Evolutionary conservation across 1,284 basidiomycete species (phyloP).

Genomic region (Irpex sp.): DNA sequence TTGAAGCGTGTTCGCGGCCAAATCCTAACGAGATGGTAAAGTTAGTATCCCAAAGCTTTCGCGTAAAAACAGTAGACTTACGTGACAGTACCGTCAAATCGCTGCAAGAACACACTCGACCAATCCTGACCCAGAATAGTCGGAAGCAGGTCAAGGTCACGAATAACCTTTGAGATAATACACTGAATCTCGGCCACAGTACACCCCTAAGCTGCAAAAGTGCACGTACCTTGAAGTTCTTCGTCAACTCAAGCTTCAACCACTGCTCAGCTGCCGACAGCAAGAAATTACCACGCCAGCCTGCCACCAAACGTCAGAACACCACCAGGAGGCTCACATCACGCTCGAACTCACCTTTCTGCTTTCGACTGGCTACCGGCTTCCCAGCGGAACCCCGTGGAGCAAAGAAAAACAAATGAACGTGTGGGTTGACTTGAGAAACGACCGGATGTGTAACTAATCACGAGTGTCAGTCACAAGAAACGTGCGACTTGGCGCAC

Average conservation of each 20-base stretch:
- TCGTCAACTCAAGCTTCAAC: slow-evolving; percentile 91
- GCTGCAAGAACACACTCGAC: slow-evolving; percentile 91
- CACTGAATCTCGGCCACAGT: neutral
- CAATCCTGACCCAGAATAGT: slow-evolving; percentile 90
- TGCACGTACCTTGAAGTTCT: slow-evolving; percentile 80
- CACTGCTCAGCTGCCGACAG: slow-evolving; percentile 91
- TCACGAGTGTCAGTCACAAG: slow-evolving; percentile 1
- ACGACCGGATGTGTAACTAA: slow-evolving; percentile 93
- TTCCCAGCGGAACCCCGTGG: slow-evolving; percentile 91
- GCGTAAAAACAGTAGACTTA: slow-evolving; percentile 34
- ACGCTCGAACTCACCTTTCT: slow-evolving; percentile 60
- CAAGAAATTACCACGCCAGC: slow-evolving; percentile 95
- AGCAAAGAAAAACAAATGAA: slow-evolving; percentile 98
- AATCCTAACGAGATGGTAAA: slow-evolving; percentile 47
- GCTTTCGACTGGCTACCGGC: slow-evolving; percentile 89
- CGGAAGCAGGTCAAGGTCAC: slow-evolving; percentile 89
- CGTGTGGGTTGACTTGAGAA: slow-evolving; percentile 95
- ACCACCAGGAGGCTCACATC: neutral
- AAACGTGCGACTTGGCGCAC: too few relatives aligned
- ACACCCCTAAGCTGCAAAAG: neutral
- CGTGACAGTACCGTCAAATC: slow-evolving; percentile 83
- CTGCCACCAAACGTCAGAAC: slow-evolving; percentile 31
- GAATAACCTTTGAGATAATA: slow-evolving; percentile 59
- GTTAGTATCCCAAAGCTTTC: slow-evolving; percentile 1
- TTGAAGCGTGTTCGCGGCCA: slow-evolving; percentile 81